Conservation (phyloP, 2,329 filamentous ascomycete genomes). For the Seiridium cupressi region DNA sequence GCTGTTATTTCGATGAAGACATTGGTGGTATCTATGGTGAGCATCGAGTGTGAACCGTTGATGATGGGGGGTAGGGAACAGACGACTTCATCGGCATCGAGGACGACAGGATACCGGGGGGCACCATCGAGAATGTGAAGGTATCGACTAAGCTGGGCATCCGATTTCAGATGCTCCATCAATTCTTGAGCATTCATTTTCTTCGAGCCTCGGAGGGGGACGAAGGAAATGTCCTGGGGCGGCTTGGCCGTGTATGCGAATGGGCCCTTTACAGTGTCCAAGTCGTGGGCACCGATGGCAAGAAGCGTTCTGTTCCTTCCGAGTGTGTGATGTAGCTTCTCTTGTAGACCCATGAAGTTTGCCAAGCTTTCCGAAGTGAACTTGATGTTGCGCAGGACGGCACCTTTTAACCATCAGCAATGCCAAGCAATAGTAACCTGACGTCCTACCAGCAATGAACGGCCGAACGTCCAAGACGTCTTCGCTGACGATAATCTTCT, state of each 20-base stretch:
- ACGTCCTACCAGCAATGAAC: constrained; percentile 60
- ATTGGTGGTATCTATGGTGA: constrained; percentile 85
- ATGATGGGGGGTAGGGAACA: constrained; percentile 78
- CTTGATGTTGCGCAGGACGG: constrained; percentile 84
- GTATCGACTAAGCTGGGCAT: constrained; percentile 87
- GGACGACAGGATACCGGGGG: constrained; percentile 93
- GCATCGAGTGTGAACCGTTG: constrained; percentile 96
- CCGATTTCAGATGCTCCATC: constrained; percentile 94
- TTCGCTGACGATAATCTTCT: constrained; percentile 78
- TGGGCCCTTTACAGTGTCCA: constrained; percentile 88
- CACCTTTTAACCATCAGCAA: constrained; percentile 43
- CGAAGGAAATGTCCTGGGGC: constrained; percentile 90
- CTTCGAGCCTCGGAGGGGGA: constrained; percentile 86
- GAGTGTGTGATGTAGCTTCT: constrained; percentile 96
- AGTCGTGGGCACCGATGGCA: constrained; percentile 95
- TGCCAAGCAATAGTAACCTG: no score
- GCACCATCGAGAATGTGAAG: constrained; percentile 93
- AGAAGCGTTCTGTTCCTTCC: constrained; percentile 90
- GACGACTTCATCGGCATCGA: constrained; percentile 81
- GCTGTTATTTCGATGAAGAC: constrained; percentile 97
- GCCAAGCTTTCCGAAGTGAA: constrained; percentile 92
- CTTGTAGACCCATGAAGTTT: constrained; percentile 95
- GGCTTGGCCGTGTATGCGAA: constrained; percentile 94
- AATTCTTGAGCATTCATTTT: constrained; percentile 84
- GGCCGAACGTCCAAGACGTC: constrained; percentile 77